Conservation (phyloP, 768 basidiomycete genomes). For the Psilocybe azurescens region DNA sequence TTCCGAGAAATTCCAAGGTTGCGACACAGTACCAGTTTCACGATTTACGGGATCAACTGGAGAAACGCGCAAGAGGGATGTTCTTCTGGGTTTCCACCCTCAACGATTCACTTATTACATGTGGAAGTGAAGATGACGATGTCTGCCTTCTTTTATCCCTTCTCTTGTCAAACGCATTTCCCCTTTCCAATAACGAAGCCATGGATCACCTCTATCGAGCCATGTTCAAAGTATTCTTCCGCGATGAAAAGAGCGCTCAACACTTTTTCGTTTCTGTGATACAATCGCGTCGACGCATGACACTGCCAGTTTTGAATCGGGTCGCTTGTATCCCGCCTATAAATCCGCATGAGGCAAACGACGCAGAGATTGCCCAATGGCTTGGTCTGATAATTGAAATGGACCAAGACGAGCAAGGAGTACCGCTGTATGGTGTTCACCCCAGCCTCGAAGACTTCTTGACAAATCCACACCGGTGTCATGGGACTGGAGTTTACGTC, state of each 20-base stretch:
- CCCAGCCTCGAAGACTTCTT: neutral
- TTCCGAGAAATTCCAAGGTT: neutral
- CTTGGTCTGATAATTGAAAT: neutral
- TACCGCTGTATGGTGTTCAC: neutral
- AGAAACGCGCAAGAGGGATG: neutral
- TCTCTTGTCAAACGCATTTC: neutral
- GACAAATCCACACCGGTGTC: neutral
- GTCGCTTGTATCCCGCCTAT: neutral
- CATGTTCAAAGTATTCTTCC: neutral
- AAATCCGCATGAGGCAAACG: neutral
- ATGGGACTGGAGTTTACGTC: neutral
- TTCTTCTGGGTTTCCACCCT: neutral
- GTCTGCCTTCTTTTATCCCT: neutral
- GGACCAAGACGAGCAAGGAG: neutral
- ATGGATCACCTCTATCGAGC: slow-evolving; percentile 5
- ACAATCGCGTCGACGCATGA: neutral
- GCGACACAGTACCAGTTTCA: neutral
- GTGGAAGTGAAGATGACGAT: neutral
- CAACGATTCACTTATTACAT: neutral
- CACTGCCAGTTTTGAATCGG: neutral
- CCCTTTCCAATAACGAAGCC: neutral
- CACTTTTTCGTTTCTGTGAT: neutral
- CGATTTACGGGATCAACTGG: neutral
- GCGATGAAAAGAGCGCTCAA: neutral
- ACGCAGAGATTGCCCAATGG: neutral